Evolutionary conservation across 495 filamentous ascomycete species (phyloP), one percentile per base, ranked within the genome.

Genomic region (Baudoinia panamericana): DNA sequence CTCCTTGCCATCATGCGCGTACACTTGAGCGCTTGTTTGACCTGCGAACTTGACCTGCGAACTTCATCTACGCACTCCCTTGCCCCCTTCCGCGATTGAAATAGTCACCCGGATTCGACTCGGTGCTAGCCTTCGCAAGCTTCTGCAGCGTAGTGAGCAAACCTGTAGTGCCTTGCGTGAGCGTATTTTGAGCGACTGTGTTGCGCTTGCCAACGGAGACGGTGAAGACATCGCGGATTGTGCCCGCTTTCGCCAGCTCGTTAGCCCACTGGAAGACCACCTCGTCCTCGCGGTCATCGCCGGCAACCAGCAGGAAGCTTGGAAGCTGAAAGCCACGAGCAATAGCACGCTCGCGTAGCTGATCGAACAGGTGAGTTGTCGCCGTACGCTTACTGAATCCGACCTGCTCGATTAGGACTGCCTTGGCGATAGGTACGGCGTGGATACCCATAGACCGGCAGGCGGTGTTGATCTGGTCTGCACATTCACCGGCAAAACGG

Each of bases 251-350:
- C 25, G 63, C 59, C 20, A 93, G 60, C 23, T 74, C 67, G 59
- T 93, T 93, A 20, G 86, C 87, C 87, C 87, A 95, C 24, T 78
- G 80, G 66, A 87, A 95, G 17, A 93, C 77, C 32, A 83, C 77
- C 56, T 94, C 87, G 50, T 95, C 87, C 43, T 93, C 87, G 5
- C 87, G 80, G 30, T 82, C 80, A 54, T 93, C 84, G 26, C 87
- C 87, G 31, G 83, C 68, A 6, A 90, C 82, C 58, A 93, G 72
- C 29, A 95, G 57, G 59, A 93, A 93, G 52, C 92, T 38, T 9
- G 38, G 32, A 0, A n/a, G 15, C 4, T 16, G 6, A 9, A 9
- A 9, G 15, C 34, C 43, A 1, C 19, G 8, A 12, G 76, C 73
- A n/a, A 46, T 59, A 55, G 64, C 48, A 5, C 47, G 37, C 23